Percentiles rank a stretch among this genome's conserved stretches.
Conservation (phyloP, 2,329 filamentous ascomycete species). For the Penicillium carneum region DNA sequence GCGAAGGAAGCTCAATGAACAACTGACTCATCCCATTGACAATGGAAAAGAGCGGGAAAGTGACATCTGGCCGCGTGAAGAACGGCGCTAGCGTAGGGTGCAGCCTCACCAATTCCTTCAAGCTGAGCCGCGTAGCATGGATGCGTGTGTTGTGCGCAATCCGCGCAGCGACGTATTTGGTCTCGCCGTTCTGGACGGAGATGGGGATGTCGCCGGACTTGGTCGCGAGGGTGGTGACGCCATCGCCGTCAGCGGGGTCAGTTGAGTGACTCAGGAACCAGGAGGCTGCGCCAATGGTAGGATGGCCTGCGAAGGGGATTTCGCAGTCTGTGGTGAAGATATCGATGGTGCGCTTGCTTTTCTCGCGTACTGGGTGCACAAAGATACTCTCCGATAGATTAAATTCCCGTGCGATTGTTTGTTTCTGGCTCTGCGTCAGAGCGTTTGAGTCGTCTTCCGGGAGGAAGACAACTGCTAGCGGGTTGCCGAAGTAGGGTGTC, state of each 20-base stretch:
- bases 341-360: slow-evolving; percentile 50
- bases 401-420: slow-evolving; percentile 63
- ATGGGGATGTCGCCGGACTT: slow-evolving; percentile 66
- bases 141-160: slow-evolving; percentile 50
- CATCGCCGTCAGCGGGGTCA: slow-evolving; percentile 16
- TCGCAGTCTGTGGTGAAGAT: slow-evolving; percentile 62
- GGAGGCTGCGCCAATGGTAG: slow-evolving; percentile 63
- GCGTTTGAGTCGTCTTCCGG: slow-evolving; percentile 40
- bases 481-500: slow-evolving; percentile 58
- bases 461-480: slow-evolving; percentile 63
- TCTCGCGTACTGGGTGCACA: slow-evolving; percentile 47
- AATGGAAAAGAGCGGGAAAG: slow-evolving; percentile 48
- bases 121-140: slow-evolving; percentile 40
- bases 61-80: slow-evolving; percentile 14
- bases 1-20: slow-evolving; percentile 67
- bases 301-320: slow-evolving; percentile 66
- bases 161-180: slow-evolving; percentile 37
- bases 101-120: slow-evolving; percentile 36
- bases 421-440: slow-evolving; percentile 59
- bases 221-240: slow-evolving; percentile 55
- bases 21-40: slow-evolving; percentile 62
- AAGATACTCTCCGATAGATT: slow-evolving; percentile 67
- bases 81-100: slow-evolving; percentile 40
- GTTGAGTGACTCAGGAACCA: slow-evolving; percentile 50
- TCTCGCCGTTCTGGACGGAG: slow-evolving; percentile 23